Base-by-base conservation (phyloP, 2,329 filamentous ascomycete genomes). In the Albifimbria verrucaria region DNA sequence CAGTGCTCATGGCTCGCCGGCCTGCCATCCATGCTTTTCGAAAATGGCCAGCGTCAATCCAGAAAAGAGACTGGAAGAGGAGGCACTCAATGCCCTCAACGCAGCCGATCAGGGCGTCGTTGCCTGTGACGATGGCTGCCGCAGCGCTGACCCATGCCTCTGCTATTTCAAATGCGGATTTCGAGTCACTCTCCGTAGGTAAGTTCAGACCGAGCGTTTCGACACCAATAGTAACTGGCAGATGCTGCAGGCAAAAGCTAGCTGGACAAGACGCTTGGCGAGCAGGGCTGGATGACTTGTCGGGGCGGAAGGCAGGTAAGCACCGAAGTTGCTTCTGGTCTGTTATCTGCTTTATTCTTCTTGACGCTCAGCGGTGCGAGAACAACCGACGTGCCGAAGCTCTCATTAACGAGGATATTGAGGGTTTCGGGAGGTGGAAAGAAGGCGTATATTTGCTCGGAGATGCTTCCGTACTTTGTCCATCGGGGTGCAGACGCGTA, bases 61-160 rank as follows among this genome's bases (percentile, higher is more conserved):
- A 76, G 58, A 76, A 81, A 50, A 78, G 63, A 18, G 72, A 70
- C 36, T 79, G 69, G 0, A 85, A 62, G 21, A 77, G 60, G 0
- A 85, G 65, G 49, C 77, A 77, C 62, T 83, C 77, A 1, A 84
- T 61, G 2, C 80, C 80, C 60, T 84, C 80, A 1, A 77, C 60
- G 3, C 74, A 78, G 21, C 75, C 75, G 1, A 79, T 64, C 4
- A 85, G 65, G 39, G 80, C 76, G 44, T 83, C 78, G 36, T 81
- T 76, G 4, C 72, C 72, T 0, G 76, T 77, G 3, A 84, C 75
- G 5, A 74, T 63, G 4, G 68, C 66, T 3, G 62, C 60, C 2
- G 73, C 63, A 0, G 66, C 57, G 7, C 62, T 61, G 2, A 72
- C 60, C 52, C 72, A 71, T 7, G 59, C 62, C 1, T 59, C 60